Evolutionary conservation across 2,329 filamentous ascomycete genomes (phyloP).

Genomic region (Plenodomus tracheiphilus): DNA sequence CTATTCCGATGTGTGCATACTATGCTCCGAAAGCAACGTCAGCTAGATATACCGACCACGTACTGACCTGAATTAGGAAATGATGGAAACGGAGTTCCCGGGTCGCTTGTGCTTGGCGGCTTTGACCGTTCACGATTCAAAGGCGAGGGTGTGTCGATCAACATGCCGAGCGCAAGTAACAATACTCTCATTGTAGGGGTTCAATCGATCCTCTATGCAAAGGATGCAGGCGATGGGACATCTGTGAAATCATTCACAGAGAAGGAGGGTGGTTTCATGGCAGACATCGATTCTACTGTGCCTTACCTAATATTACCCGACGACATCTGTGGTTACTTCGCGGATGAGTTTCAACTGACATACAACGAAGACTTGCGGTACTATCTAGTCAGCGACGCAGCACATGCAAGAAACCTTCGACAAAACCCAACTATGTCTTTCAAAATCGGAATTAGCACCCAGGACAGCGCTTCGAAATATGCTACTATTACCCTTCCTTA

Average conservation of each 20-base stretch:
- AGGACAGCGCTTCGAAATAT: conserved; percentile 6
- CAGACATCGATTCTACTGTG: conserved; percentile 46
- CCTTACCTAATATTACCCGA: conserved; percentile 39
- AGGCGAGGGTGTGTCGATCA: conserved; percentile 18
- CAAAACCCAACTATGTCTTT: conserved; percentile 33
- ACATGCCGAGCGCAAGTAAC: conserved; percentile 23
- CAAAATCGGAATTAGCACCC: conserved; percentile 20
- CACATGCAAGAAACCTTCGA: conserved; percentile 24
- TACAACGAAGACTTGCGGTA: conserved; percentile 37
- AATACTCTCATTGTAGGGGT: conserved; percentile 31
- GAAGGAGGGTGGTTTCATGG: conserved; percentile 22
- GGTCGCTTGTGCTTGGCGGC: conserved; percentile 46
- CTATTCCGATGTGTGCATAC: background rate
- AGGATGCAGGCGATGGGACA: conserved; percentile 15
- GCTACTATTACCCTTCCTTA: conserved; percentile 34
- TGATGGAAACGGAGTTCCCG: conserved; percentile 25
- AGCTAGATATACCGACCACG: background rate
- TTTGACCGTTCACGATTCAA: conserved; percentile 44
- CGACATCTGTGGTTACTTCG: conserved; percentile 43
- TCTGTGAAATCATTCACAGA: conserved; percentile 12
- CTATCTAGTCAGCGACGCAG: conserved; percentile 40
- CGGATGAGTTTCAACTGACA: conserved; percentile 37
- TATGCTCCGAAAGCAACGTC: background rate
- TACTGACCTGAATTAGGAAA: conserved; percentile 29
- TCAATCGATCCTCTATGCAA: conserved; percentile 25